Percentiles rank a stretch among this genome's conserved stretches.
phyloP scores from a whole-genome alignment of 768 basidiomycete genomes.

The Lentinula guzmanii region DNA sequence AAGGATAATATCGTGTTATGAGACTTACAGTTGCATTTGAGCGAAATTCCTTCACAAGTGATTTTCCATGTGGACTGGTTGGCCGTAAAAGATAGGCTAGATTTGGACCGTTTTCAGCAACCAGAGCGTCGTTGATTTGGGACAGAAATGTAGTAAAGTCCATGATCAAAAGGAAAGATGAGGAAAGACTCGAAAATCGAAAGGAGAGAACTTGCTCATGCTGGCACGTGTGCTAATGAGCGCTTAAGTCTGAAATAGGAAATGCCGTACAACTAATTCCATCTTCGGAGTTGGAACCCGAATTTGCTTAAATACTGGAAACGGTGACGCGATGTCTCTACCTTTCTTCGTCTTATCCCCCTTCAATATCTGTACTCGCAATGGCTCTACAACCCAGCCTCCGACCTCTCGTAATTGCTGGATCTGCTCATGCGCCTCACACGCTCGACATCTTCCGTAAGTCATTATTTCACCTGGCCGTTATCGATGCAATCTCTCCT shows the following conservation, averaged over 20 bases:
- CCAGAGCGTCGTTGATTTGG: slow-evolving; percentile 56
- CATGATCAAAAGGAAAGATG: slow-evolving; percentile 18
- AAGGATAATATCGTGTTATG: slow-evolving; percentile 4
- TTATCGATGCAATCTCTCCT: background rate
- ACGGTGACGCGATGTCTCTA: background rate
- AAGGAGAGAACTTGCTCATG: no score
- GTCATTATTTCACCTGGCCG: slow-evolving; percentile 15
- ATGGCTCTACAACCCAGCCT: slow-evolving; percentile 84
- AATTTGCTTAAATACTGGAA: background rate
- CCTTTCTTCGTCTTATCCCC: background rate
- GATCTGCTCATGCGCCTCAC: slow-evolving; percentile 55
- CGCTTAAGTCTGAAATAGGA: background rate
- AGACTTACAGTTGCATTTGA: slow-evolving; percentile 27
- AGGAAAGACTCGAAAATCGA: background rate
- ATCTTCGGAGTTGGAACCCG: no score
- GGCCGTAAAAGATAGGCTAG: slow-evolving; percentile 73
- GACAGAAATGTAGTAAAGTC: slow-evolving; percentile 56
- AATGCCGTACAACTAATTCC: background rate
- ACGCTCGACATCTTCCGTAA: slow-evolving; percentile 75
- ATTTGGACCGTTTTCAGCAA: slow-evolving; percentile 59
- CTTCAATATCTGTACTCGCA: background rate
- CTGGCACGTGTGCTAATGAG: background rate
- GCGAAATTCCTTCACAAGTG: slow-evolving; percentile 8
- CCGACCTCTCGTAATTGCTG: slow-evolving; percentile 56
- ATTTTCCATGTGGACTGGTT: slow-evolving; percentile 64